Base-by-base conservation (phyloP, 2,329 filamentous ascomycete species). In the Ophiosphaerella korrae region DNA sequence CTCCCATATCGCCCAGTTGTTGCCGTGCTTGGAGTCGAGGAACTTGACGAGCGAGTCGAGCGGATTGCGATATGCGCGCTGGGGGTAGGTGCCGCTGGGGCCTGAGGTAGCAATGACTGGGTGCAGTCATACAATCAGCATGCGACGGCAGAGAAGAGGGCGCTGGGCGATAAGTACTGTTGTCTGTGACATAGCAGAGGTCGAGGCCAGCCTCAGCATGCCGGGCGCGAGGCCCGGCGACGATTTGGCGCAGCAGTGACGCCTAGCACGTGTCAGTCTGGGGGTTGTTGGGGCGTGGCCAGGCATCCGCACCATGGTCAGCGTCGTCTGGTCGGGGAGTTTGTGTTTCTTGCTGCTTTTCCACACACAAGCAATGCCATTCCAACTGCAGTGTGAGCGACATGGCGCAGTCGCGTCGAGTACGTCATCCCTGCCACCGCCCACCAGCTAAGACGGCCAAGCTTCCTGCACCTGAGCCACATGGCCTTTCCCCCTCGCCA, bases 1-100 rank as follows among this genome's bases (percentile, higher is more conserved):
- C 76, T 99, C 94, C 91, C 93, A 99, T 66, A 99, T 96, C 3
- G 88, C 86, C 94, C 94, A 99, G 57, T 94, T 79, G 23, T 85
- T 77, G 54, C 67, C 66, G 75, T 99, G 94, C 66, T 92, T 90
- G 38, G 82, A 78, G 75, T 97, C 91, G 56, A 99, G 87, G 72
- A 93, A 99, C 58, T 84, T 83, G 52, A 97, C 90, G 18, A 99
- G 84, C 34, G 88, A 84, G 68, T 95, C 88, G 42, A 96, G 86
- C 0, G 93, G 93, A 70, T 96, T 99, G 68, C 94, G 90, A 76
- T 97, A 99, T 53, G 91, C 92, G 57, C 89, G 86, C 71, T 96
- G 88, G 0, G 94, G 93, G 69, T 95, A 97, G 14, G 90, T 92
- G 56, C 89, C 88, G 13, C 88, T 90, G 1, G 94, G 94, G 5